These are phyloP conservation scores for Fusarium sp. DNA, from an alignment of 2,329 filamentous ascomycete species.

Conservation along the genomic window DNA sequence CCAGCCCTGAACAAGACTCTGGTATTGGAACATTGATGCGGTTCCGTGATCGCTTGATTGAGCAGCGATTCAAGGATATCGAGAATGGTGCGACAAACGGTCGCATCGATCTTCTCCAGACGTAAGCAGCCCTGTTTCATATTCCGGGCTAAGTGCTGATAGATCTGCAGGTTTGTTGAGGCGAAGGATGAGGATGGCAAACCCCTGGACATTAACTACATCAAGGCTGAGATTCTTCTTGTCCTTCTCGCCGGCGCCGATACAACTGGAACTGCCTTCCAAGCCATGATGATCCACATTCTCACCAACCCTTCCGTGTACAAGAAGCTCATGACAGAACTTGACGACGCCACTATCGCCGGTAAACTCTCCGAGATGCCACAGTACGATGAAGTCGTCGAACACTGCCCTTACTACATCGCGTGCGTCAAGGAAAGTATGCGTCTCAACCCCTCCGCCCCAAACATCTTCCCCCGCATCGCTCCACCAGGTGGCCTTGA, in stretches of 20 bases:
- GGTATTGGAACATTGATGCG: slow-evolving; percentile 69
- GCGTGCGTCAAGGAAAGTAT: slow-evolving; percentile 66
- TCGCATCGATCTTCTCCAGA: slow-evolving; percentile 64
- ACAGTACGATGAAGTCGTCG: slow-evolving; percentile 44
- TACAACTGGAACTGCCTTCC: slow-evolving; percentile 63
- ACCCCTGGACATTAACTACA: slow-evolving; percentile 36
- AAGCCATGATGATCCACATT: slow-evolving; percentile 53
- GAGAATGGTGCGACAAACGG: slow-evolving; percentile 57
- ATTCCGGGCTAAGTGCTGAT: neutral
- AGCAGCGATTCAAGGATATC: slow-evolving; percentile 61
- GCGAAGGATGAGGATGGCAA: slow-evolving; percentile 23
- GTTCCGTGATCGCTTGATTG: slow-evolving; percentile 67
- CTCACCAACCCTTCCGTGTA: slow-evolving; percentile 35
- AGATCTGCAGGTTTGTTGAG: slow-evolving; percentile 16
- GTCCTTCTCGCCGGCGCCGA: slow-evolving; percentile 54
- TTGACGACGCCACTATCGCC: slow-evolving; percentile 38
- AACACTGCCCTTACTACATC: slow-evolving; percentile 60
- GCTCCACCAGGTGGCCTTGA: slow-evolving; percentile 60
- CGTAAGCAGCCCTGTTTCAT: slow-evolving; percentile 39
- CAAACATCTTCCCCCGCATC: slow-evolving; percentile 62
- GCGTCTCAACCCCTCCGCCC: slow-evolving; percentile 62
- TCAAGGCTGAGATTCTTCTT: slow-evolving; percentile 38
- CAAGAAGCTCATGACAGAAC: slow-evolving; percentile 43
- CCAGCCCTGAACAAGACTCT: slow-evolving; percentile 61
- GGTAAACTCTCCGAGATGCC: slow-evolving; percentile 55